Conservation (phyloP, 441 rosid genomes). For the Populus hybrid region DNA sequence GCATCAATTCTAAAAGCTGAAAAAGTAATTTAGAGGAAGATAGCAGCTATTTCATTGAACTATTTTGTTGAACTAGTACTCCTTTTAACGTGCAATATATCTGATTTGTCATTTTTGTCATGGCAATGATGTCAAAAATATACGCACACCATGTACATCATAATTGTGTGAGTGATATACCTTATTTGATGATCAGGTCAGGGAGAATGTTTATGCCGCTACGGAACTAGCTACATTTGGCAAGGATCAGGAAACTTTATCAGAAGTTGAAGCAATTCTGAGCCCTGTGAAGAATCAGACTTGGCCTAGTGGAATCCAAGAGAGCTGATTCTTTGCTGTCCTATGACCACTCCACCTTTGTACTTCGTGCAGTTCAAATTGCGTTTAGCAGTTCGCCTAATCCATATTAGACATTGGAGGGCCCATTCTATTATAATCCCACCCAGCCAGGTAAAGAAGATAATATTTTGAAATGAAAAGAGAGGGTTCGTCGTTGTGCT, state of each 20-base stretch:
- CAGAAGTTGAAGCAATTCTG: conserved; percentile 67
- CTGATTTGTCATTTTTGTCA: neutral
- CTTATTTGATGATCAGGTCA: conserved; percentile 43
- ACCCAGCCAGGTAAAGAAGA: neutral
- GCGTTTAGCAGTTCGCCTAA: neutral
- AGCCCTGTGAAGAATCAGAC: conserved; percentile 80
- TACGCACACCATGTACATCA: neutral
- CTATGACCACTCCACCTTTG: neutral
- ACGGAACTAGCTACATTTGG: conserved; percentile 50
- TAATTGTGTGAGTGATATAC: neutral
- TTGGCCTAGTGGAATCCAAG: conserved; percentile 83
- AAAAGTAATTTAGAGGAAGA: neutral
- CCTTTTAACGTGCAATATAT: neutral
- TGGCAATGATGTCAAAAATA: too few species aligned
- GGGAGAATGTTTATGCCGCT: conserved; percentile 69
- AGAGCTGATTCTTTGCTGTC: conserved; percentile 23
- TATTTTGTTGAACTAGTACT: neutral
- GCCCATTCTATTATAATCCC: too few species aligned
- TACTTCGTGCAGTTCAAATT: neutral
- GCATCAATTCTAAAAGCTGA: neutral
- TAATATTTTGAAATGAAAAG: neutral
- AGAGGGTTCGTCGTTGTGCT: neutral
- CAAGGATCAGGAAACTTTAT: conserved; percentile 52
- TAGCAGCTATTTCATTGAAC: neutral
- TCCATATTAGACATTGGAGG: neutral